A percentile compares a stretch with the other conserved stretches of the same genome.
Evolutionary conservation across 345 rosid species (phyloP).

Genomic region (Populus davidiana): DNA sequence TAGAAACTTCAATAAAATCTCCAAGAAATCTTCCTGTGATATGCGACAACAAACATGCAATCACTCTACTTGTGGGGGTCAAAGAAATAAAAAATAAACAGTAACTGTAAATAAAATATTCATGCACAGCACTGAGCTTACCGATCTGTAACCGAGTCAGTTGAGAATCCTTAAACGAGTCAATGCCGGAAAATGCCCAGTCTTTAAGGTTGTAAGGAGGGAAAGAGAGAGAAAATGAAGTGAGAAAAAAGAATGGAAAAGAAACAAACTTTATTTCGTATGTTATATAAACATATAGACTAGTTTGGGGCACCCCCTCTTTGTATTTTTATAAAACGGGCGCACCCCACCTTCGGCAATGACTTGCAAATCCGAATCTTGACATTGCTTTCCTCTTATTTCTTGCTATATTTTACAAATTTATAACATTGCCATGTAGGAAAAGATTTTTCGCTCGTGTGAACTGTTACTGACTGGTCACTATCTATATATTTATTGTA

Average conservation of each 20-base stretch:
- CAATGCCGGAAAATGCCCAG: conserved; percentile 16
- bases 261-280: background rate
- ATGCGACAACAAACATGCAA: conserved; percentile 19
- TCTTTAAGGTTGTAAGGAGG: background rate
- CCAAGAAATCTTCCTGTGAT: conserved; percentile 25
- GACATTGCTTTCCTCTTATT: background rate
- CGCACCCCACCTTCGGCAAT: background rate
- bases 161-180: conserved; percentile 6
- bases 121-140: conserved; percentile 5
- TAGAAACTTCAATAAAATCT: conserved; percentile 22
- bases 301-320: background rate
- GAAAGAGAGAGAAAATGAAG: background rate
- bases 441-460: background rate
- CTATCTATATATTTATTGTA: background rate
- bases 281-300: background rate
- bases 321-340: background rate
- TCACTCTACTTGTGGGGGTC: background rate
- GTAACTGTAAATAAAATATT: background rate
- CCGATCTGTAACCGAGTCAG: conserved; percentile 16
- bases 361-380: background rate
- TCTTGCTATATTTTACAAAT: background rate
- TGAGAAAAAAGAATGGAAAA: background rate
- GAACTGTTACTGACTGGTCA: background rate
- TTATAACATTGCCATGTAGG: background rate
- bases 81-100: background rate